Percentiles rank a stretch among this genome's conserved stretches.
Conservation (phyloP, 164 flowering plant genomes). For the Stephania cephalantha region DNA sequence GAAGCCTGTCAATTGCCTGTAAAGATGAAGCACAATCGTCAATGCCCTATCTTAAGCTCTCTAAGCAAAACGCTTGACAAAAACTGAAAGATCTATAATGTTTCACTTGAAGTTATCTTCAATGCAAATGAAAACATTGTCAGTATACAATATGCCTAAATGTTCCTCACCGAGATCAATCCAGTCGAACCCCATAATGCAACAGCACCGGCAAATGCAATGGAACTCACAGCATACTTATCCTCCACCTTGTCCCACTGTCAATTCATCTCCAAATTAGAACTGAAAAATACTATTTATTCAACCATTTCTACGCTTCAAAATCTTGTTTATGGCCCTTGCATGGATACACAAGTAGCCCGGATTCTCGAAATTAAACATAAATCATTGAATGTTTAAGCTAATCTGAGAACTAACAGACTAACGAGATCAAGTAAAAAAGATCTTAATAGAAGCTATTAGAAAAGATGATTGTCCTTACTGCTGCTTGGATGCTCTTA, state of each 20-base stretch:
- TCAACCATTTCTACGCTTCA: too few species aligned
- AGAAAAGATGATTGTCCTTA: slow-evolving; percentile 22
- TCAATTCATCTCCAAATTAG: slow-evolving; percentile 4
- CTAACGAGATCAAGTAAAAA: too few species aligned
- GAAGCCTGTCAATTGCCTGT: slow-evolving; percentile 95
- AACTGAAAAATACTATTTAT: background rate
- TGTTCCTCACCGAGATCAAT: slow-evolving; percentile 55
- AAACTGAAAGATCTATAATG: background rate
- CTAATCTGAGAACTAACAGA: background rate
- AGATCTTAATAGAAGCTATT: background rate
- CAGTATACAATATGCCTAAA: background rate
- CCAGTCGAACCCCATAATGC: slow-evolving; percentile 69
- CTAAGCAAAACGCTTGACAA: background rate
- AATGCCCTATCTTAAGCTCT: background rate
- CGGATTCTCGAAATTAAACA: too few species aligned
- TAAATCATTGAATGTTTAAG: too few species aligned
- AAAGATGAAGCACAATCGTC: background rate
- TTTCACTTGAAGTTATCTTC: background rate
- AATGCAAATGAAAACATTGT: background rate
- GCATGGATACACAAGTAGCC: too few species aligned
- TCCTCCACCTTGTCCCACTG: slow-evolving; percentile 98
- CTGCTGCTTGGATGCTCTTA: slow-evolving; percentile 58
- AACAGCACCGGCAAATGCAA: slow-evolving; percentile 56
- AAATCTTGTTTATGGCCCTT: too few species aligned
- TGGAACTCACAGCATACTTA: slow-evolving; percentile 78